Percentiles rank a stretch among this genome's conserved stretches.
These are phyloP conservation scores for Sporothrix pseudoabietina DNA, from an alignment of 2,329 filamentous ascomycete species.

Conservation along the genomic window DNA sequence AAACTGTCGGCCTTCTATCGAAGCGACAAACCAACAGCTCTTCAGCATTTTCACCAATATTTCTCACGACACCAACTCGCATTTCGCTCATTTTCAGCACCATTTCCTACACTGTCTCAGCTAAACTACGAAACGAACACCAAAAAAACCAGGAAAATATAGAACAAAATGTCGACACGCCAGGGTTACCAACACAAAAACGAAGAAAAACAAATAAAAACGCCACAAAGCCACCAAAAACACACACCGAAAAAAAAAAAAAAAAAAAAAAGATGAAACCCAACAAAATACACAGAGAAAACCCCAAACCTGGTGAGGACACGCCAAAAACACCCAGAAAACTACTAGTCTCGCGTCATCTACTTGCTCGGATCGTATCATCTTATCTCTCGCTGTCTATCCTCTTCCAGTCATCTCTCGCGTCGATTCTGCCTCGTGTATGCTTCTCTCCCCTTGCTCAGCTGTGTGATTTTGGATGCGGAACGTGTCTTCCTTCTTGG, in stretches of 20 bases:
- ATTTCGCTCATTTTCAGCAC: constrained; percentile 37
- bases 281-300: background rate
- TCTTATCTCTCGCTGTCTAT: background rate
- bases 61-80: constrained; percentile 36
- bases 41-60: constrained; percentile 30
- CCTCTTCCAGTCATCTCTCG: background rate
- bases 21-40: constrained; percentile 26
- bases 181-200: background rate
- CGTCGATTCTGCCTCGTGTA: background rate
- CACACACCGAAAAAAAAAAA: background rate
- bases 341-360: background rate
- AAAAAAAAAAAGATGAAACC: background rate
- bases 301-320: background rate
- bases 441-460: background rate
- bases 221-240: background rate
- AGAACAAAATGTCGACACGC: background rate
- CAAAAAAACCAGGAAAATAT: background rate
- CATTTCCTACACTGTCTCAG: constrained; percentile 34
- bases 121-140: background rate
- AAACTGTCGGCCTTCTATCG: background rate
- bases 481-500: background rate
- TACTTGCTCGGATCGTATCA: background rate
- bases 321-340: background rate
- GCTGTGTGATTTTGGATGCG: background rate
- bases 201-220: background rate